Base-by-base conservation (phyloP, 2,329 filamentous ascomycete genomes). In the Keithomyces neogunnii region DNA sequence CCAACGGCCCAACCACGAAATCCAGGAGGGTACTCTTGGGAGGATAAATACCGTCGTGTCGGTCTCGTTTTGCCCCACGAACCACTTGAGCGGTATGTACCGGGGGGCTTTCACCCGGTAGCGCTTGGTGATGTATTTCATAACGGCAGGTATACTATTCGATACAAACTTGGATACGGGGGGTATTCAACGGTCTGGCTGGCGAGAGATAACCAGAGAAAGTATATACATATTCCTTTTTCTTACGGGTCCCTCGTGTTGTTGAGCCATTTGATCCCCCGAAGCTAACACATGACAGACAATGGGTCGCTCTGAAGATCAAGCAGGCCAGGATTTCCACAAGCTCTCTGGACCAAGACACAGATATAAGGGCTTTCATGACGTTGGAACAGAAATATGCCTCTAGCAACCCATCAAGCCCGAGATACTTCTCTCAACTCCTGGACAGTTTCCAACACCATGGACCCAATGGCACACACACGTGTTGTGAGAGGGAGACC, bases 401-500 rank as follows among this genome's bases (percentile, higher is more conserved):
- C 5, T 33, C 35, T 1, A 30, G 5, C 2, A 28, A 35, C 13
- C 10, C 7, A 26, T 28, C 30, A 35, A 36, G 1, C 10, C 11
- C 40, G 13, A 39, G 38, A 43, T 49, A 19, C 29, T 56, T 53
- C 40, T 19, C 49, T 32, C 19, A 42, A 9, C 26, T 56, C 2
- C 26, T 50, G 3, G 45, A 51, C 13, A 47, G 30, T 39, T 56
- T 56, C 31, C 43, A 54, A 19, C 39, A 51, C 29, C 11, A 10
- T 32, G 54, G 54, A 3, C 52, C 52, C 5, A 56, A 53, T 5
- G 52, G 54, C 8, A 49, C 8, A 2, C 54, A 56, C 19, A 55
- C 42, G 11, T 55, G n/a, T n/a, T n/a, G n/a, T n/a, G n/a, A n/a
- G n/a, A n/a, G n/a, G n/a, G n/a, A n/a, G n/a, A n/a, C n/a, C n/a